A percentile compares a stretch with the other conserved stretches of the same genome.
phyloP scores from a whole-genome alignment of 2,329 filamentous ascomycete species.

The Botryosphaeria dothidea region DNA sequence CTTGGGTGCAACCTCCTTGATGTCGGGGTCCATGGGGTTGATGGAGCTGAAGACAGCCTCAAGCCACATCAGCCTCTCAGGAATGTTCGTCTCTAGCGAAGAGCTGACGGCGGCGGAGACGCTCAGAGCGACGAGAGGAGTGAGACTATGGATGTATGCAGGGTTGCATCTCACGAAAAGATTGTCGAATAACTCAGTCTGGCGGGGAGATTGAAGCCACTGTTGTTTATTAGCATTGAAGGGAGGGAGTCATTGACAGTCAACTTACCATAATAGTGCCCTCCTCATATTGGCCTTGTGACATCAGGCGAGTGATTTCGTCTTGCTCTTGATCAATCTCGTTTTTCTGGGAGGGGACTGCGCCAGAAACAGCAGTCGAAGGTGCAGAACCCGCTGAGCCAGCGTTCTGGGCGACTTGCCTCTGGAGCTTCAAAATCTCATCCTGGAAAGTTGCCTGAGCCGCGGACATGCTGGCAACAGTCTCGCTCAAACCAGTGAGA shows the following conservation, averaged over 20 bases:
- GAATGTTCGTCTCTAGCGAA: constrained; percentile 54
- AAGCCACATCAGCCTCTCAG: constrained; percentile 61
- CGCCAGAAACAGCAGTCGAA: constrained; percentile 19
- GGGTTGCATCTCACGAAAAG: constrained; percentile 61
- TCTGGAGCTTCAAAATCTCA: constrained; percentile 46
- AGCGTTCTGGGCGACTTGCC: constrained; percentile 37
- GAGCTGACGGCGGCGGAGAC: constrained; percentile 64
- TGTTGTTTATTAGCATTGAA: constrained; percentile 25
- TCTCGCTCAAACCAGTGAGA: constrained; percentile 66
- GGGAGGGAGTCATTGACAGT: not conserved
- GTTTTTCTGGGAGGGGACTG: constrained; percentile 37
- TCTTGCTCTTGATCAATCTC: constrained; percentile 60
- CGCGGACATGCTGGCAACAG: constrained; percentile 68
- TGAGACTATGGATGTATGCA: constrained; percentile 55
- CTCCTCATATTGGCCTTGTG: constrained; percentile 52
- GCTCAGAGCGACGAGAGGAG: constrained; percentile 60
- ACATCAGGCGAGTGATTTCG: constrained; percentile 63
- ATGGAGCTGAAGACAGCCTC: constrained; percentile 56
- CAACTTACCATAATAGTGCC: constrained; percentile 45
- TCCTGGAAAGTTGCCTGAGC: constrained; percentile 70
- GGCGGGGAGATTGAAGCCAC: constrained; percentile 64
- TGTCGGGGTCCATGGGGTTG: constrained; percentile 55
- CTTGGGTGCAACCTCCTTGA: constrained; percentile 57
- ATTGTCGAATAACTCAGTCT: constrained; percentile 62
- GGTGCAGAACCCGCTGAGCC: constrained; percentile 50